phyloP scores from a whole-genome alignment of 805 yeast species.

The Lachancea mirantina region DNA sequence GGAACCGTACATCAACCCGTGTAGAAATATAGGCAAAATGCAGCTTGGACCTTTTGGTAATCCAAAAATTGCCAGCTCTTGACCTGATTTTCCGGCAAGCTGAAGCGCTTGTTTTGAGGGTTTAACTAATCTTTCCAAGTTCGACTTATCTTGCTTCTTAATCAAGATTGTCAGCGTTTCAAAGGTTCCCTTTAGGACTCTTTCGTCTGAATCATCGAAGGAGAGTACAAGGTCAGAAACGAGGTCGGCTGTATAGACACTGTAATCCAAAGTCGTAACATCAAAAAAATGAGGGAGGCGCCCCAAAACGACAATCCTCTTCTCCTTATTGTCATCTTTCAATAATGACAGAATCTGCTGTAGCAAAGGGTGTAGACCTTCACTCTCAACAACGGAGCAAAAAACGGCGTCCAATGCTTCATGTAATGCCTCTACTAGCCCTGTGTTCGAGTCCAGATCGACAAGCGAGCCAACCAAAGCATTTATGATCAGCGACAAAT shows the following conservation, averaged over 20 bases:
- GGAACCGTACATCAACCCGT: constrained; percentile 92
- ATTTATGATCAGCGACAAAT: constrained; percentile 67
- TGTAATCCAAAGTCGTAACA: constrained; percentile 58
- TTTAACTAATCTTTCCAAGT: constrained; percentile 65
- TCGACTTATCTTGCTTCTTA: constrained; percentile 65
- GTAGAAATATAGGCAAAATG: constrained; percentile 83
- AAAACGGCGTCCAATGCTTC: constrained; percentile 62
- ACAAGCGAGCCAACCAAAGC: constrained; percentile 59
- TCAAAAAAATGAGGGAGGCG: constrained; percentile 69
- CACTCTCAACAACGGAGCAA: constrained; percentile 63
- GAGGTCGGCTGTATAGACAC: constrained; percentile 68
- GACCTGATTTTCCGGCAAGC: constrained; percentile 53
- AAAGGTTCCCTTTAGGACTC: constrained; percentile 58
- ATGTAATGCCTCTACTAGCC: constrained; percentile 34
- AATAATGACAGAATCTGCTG: constrained; percentile 71
- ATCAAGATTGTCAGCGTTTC: constrained; percentile 60
- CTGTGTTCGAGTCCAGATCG: constrained; percentile 33
- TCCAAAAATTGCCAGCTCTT: constrained; percentile 64
- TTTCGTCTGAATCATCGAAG: constrained; percentile 60
- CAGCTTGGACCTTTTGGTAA: constrained; percentile 80
- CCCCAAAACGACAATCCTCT: constrained; percentile 55
- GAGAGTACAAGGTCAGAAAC: constrained; percentile 61
- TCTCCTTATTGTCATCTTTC: constrained; percentile 63
- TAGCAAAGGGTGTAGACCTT: constrained; percentile 77
- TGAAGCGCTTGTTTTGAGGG: constrained; percentile 74